phyloP scores from a whole-genome alignment of 768 basidiomycete genomes.

The Termitomyces sp. region DNA sequence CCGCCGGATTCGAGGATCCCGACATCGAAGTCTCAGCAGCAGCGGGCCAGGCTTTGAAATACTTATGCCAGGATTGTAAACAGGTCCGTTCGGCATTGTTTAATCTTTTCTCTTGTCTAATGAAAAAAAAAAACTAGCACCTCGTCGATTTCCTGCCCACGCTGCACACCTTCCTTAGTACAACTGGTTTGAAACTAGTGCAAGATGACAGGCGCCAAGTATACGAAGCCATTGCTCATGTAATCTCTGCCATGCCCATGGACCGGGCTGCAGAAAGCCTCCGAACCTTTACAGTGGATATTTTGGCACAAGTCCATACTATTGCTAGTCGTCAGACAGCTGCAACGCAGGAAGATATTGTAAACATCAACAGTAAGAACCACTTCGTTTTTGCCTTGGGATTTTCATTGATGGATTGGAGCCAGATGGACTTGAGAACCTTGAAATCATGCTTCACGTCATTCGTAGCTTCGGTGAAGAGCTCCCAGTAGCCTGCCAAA shows the following conservation, averaged over 20 bases:
- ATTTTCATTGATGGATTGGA: neutral
- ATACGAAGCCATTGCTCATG: conserved; percentile 93
- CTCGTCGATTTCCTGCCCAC: conserved; percentile 90
- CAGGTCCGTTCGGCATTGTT: conserved; percentile 40
- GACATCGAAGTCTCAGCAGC: conserved; percentile 88
- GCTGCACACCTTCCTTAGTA: conserved; percentile 82
- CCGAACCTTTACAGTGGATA: conserved; percentile 82
- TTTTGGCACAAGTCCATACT: conserved; percentile 74
- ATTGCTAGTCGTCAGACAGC: conserved; percentile 51
- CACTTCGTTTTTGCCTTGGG: neutral
- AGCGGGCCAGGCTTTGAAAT: conserved; percentile 94
- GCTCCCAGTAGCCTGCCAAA: conserved; percentile 76
- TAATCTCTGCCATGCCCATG: conserved; percentile 94
- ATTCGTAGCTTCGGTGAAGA: conserved; percentile 81
- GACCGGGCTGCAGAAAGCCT: conserved; percentile 84
- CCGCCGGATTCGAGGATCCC: conserved; percentile 81
- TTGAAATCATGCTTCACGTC: conserved; percentile 89
- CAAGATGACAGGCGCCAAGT: conserved; percentile 91
- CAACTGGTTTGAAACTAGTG: conserved; percentile 72
- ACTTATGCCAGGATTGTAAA: conserved; percentile 96
- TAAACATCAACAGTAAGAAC: conserved; percentile 63
- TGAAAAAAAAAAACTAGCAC: conserved; percentile 50
- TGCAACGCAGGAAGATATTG: conserved; percentile 70
- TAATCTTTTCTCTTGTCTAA: neutral
- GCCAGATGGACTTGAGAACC: conserved; percentile 83